A percentile compares a stretch with the other conserved stretches of the same genome.
Evolutionary conservation across 1,139 yeast genomes (phyloP).

Genomic region (Trichomonascaceae sp.): DNA sequence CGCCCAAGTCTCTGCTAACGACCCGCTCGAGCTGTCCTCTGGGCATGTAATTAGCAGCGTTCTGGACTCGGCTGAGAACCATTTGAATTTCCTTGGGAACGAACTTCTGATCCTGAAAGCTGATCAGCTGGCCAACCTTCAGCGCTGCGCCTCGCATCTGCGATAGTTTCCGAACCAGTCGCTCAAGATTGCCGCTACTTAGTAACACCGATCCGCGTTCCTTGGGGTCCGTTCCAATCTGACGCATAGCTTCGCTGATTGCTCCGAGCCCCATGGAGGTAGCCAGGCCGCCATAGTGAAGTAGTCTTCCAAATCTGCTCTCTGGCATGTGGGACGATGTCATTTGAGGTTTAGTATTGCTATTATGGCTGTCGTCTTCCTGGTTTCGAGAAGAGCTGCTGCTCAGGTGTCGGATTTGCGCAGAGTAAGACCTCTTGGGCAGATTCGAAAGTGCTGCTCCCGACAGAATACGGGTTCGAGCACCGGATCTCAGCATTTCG

Average conservation of each 20-base stretch:
- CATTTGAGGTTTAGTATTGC: too few relatives aligned
- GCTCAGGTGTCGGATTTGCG: too few relatives aligned
- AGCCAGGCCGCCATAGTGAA: constrained; percentile 87
- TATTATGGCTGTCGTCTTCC: too few relatives aligned
- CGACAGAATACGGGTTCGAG: too few relatives aligned
- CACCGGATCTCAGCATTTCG: too few relatives aligned
- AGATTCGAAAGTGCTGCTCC: too few relatives aligned
- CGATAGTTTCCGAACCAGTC: constrained; percentile 75
- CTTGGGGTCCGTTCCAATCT: constrained; percentile 37
- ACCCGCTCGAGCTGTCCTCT: constrained; percentile 74
- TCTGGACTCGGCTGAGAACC: constrained; percentile 74
- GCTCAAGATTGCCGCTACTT: constrained; percentile 72
- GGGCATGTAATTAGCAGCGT: constrained; percentile 95
- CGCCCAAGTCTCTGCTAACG: constrained; percentile 61
- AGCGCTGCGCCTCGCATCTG: constrained; percentile 98
- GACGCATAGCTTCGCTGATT: constrained; percentile 62
- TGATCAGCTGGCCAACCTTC: constrained; percentile 88
- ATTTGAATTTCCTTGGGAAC: constrained; percentile 77
- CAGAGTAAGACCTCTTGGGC: too few relatives aligned
- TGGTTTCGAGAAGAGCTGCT: too few relatives aligned
- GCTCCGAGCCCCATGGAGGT: constrained; percentile 86
- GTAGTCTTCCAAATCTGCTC: constrained; percentile 69
- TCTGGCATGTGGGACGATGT: constrained; percentile 67
- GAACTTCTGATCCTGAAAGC: constrained; percentile 76
- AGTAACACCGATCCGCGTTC: constrained; percentile 42